Evolutionary conservation across 768 basidiomycete genomes (phyloP).

Genomic region (Mycena belliarum): DNA sequence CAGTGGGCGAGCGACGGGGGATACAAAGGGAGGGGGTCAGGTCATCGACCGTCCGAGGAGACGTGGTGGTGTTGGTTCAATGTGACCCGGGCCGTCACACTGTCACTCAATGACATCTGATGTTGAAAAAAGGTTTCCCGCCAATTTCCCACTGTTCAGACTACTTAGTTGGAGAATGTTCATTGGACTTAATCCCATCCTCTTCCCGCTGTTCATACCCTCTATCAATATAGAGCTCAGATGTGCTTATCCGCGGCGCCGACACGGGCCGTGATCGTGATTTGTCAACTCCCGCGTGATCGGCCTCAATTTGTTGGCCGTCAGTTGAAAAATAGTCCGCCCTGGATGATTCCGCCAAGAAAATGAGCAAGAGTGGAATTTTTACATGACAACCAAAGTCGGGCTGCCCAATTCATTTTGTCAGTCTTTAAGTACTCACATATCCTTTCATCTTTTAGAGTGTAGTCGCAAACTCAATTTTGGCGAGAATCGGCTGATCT

Average conservation of each 20-base stretch:
- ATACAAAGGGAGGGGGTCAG: slow-evolving; percentile 5
- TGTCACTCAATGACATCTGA: background rate
- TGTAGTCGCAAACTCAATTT: too few relatives aligned
- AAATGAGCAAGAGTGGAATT: too few relatives aligned
- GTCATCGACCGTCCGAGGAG: slow-evolving; percentile 4
- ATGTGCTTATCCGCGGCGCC: too few relatives aligned
- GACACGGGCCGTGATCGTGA: background rate
- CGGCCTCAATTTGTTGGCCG: background rate
- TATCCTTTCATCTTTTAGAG: too few relatives aligned
- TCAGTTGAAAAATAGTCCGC: background rate
- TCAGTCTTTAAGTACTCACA: too few relatives aligned
- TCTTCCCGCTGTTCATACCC: too few relatives aligned
- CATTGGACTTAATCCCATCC: background rate
- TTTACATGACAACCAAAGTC: too few relatives aligned
- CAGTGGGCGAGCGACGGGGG: background rate
- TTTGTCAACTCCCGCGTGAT: slow-evolving; percentile 13
- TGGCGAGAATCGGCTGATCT: too few relatives aligned
- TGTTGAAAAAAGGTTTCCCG: slow-evolving; percentile 4
- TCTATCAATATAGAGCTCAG: too few relatives aligned
- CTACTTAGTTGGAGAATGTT: background rate
- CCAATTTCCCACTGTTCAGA: background rate
- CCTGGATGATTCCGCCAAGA: background rate
- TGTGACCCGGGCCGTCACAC: background rate
- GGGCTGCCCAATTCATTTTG: too few relatives aligned
- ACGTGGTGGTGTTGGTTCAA: slow-evolving; percentile 20